Evolutionary conservation across 2,329 filamentous ascomycete genomes (phyloP).

Genomic region (Arthrobotrys conoides): DNA sequence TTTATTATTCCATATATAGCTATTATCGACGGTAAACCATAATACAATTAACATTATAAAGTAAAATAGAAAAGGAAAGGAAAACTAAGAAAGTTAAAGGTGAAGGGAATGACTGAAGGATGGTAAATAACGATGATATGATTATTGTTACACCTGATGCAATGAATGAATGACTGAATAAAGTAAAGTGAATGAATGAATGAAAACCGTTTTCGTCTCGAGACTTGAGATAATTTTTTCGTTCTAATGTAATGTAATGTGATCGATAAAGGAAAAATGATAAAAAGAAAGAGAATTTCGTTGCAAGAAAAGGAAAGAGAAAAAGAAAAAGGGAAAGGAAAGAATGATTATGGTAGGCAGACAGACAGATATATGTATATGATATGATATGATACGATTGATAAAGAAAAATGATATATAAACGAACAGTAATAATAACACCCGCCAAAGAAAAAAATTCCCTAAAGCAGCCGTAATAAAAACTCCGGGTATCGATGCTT

Average conservation of each 20-base stretch:
- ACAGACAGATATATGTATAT: slow-evolving; percentile 11
- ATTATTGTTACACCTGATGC: slow-evolving; percentile 36
- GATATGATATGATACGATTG: slow-evolving; percentile 22
- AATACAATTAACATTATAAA: slow-evolving; percentile 5
- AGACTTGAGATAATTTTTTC: neutral
- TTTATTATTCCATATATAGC: no score
- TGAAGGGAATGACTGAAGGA: slow-evolving; percentile 3
- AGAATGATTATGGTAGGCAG: neutral
- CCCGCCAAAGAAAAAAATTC: slow-evolving; percentile 19
- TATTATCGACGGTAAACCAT: no score
- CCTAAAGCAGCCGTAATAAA: slow-evolving; percentile 30
- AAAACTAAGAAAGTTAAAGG: neutral
- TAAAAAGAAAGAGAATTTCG: neutral
- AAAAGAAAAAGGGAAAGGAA: neutral
- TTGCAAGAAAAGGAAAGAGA: neutral
- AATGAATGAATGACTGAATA: slow-evolving; percentile 2
- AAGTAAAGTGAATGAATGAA: slow-evolving; percentile 12
- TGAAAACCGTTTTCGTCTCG: slow-evolving; percentile 8
- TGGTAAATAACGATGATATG: no score
- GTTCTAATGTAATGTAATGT: neutral
- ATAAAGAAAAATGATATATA: slow-evolving; percentile 17
- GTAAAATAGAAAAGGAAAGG: neutral
- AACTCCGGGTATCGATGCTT: slow-evolving; percentile 61
- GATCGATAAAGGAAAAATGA: neutral
- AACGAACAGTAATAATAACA: slow-evolving; percentile 9